Evolutionary conservation across 441 rosid species (phyloP), one percentile per base, ranked within the genome.

Genomic region (Brassica balearica): DNA sequence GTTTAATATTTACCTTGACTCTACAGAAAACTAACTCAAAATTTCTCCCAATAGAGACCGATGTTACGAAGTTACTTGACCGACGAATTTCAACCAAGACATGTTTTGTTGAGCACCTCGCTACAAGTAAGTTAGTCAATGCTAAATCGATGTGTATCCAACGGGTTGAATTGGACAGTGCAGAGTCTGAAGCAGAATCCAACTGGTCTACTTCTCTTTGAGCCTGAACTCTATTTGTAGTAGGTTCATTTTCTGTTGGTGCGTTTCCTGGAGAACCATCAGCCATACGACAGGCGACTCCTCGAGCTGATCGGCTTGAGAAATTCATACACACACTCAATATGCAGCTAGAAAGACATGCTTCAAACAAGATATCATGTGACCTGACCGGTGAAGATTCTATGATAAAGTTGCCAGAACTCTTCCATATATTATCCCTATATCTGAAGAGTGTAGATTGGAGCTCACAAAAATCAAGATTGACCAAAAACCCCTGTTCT

Each of bases 311-410:
- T 75, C 77, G 77, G 79, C 22, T 79, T 72, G 87, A 87, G 76
- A 67, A 78, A 83, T 83, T 84, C 80, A 87, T 79, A 76, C 80
- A 85, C 55, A 87, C 74, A 78, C 86, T 74, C 81, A 88, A 74
- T 77, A 82, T 66, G 82, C 84, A 86, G 74, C 83, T 85, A 68
- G 99, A 86, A 79, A 93, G 86, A 75, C 84, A 86, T 65, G 86
- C 79, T 81, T 90, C 97, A 82, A 84, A 84, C 75, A 89, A 84
- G 85, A 87, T 86, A 81, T 79, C 79, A 78, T 86, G 83, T 86
- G 94, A 79, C 75, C 80, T 81, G 61, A 82, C 82, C 80, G 81
- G 73, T 69, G 85, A 64, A 72, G 80, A 75, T 83, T 81, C 83
- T 76, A 80, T 58, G 17, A 77, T 84, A 75, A 83, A 80, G 68